Conservation (phyloP, 2,329 filamentous ascomycete genomes). For the Periconia macrospinosa region DNA sequence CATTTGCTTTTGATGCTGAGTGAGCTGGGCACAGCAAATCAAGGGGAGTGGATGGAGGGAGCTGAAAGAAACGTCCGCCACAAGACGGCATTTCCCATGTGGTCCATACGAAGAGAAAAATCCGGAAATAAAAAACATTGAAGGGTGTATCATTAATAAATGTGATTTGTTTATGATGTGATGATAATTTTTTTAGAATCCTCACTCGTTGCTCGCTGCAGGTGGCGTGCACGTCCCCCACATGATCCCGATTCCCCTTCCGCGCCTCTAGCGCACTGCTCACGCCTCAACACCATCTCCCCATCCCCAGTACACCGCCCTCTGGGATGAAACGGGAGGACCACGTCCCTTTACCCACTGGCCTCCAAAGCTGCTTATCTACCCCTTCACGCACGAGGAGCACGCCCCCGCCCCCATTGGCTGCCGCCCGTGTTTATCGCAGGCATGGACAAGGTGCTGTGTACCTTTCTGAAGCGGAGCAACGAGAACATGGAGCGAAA, state of each 20-base stretch:
- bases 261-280: neutral
- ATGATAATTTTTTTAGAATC: too few relatives aligned
- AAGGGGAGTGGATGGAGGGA: too few relatives aligned
- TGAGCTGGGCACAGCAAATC: too few relatives aligned
- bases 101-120: too few relatives aligned
- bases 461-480: constrained; percentile 13
- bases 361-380: constrained; percentile 19
- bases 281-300: constrained; percentile 13
- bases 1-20: too few relatives aligned
- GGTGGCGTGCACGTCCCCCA: neutral
- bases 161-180: neutral
- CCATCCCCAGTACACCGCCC: constrained; percentile 9
- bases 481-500: constrained; percentile 2
- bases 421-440: constrained; percentile 14
- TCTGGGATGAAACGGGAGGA: constrained; percentile 8
- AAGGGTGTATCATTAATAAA: neutral
- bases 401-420: constrained; percentile 25
- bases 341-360: constrained; percentile 3
- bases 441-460: constrained; percentile 4
- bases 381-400: constrained; percentile 16
- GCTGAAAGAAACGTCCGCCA: too few relatives aligned
- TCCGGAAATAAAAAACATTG: too few relatives aligned
- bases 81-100: too few relatives aligned
- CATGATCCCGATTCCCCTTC: constrained; percentile 4
- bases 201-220: too few relatives aligned